Percentiles rank a stretch among this genome's conserved stretches.
Conservation (phyloP, 192 early-diverging fungal species). For the Coemansia erecta region DNA sequence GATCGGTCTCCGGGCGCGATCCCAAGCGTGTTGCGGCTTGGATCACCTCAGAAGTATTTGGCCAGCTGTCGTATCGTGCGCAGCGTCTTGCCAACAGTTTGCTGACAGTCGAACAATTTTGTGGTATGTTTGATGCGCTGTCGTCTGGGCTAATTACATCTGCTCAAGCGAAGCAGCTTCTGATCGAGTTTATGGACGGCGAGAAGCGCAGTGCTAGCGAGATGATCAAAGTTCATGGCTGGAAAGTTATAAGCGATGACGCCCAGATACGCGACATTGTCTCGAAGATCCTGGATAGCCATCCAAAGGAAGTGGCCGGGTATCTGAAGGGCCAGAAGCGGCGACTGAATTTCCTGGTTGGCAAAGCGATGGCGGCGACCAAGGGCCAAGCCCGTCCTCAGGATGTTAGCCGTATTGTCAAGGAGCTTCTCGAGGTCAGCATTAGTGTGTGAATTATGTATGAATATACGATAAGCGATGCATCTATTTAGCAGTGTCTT, state of each 20-base stretch:
- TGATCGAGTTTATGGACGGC: slow-evolving; percentile 69
- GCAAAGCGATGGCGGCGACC: slow-evolving; percentile 76
- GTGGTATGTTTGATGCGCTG: slow-evolving; percentile 64
- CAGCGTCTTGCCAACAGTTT: slow-evolving; percentile 30
- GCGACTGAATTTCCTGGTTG: slow-evolving; percentile 77
- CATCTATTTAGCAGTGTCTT: no score
- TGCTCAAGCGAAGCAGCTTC: slow-evolving; percentile 66
- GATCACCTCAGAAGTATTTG: slow-evolving; percentile 58
- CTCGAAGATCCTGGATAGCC: slow-evolving; percentile 14
- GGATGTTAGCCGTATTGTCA: slow-evolving; percentile 60
- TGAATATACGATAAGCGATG: no score
- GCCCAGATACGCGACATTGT: slow-evolving; percentile 16
- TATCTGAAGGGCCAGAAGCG: slow-evolving; percentile 66
- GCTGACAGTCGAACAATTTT: slow-evolving; percentile 59
- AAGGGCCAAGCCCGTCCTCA: slow-evolving; percentile 78
- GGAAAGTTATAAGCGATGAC: slow-evolving; percentile 52
- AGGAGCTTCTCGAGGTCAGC: slow-evolving; percentile 25
- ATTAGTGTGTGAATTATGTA: no score
- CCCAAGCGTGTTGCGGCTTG: slow-evolving; percentile 43
- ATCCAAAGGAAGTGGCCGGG: slow-evolving; percentile 56
- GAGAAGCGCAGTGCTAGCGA: slow-evolving; percentile 49
- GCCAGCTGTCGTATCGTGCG: slow-evolving; percentile 42
- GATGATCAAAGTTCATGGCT: slow-evolving; percentile 66
- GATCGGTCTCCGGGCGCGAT: slow-evolving; percentile 40
- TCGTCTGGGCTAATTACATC: slow-evolving; percentile 58